phyloP scores from a whole-genome alignment of 2,329 filamentous ascomycete species.

The Penicillium sp. region DNA sequence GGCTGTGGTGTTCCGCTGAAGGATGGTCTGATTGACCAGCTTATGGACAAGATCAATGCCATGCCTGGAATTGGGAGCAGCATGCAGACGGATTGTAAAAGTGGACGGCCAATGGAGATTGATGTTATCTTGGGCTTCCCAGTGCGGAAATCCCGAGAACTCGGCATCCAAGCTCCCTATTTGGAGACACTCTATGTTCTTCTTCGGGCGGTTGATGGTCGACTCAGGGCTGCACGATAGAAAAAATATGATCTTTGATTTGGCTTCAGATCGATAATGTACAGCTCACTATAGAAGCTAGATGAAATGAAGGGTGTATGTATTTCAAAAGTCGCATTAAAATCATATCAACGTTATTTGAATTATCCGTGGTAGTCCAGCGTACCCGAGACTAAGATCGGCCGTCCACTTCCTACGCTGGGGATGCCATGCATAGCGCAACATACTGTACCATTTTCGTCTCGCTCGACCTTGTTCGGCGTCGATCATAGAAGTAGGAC shows the following conservation, averaged over 20 bases:
- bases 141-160: conserved; percentile 41
- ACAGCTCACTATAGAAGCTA: neutral
- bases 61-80: conserved; percentile 46
- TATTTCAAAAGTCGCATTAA: neutral
- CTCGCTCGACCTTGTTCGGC: neutral
- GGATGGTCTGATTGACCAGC: conserved; percentile 39
- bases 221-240: conserved; percentile 17
- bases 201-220: conserved; percentile 29
- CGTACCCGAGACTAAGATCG: neutral
- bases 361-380: neutral
- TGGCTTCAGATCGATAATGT: neutral
- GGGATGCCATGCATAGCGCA: neutral
- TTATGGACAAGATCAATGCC: conserved; percentile 41
- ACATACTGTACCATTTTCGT: neutral
- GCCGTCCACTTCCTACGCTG: neutral
- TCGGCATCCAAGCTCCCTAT: conserved; percentile 42
- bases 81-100: conserved; percentile 48
- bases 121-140: conserved; percentile 50
- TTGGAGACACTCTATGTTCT: conserved; percentile 43
- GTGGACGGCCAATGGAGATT: conserved; percentile 47
- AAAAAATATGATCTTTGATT: neutral
- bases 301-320: neutral
- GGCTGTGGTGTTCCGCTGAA: conserved; percentile 41
- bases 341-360: neutral
- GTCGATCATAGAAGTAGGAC: neutral